Evolutionary conservation across 352 stramenopile species (phyloP).

Genomic region (Saprolegnia diclina): DNA sequence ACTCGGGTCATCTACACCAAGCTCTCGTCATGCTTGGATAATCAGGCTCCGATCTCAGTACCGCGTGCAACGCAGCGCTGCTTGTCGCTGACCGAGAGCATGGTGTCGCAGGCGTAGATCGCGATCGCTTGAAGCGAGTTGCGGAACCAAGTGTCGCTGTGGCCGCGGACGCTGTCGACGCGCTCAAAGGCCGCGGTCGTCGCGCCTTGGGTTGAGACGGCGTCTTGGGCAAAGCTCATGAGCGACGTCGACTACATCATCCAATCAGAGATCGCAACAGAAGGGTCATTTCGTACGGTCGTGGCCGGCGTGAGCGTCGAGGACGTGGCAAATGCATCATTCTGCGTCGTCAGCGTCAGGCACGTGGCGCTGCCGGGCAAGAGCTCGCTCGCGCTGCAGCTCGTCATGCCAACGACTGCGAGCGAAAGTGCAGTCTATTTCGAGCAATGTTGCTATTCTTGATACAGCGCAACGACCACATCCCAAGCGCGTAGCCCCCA

Average conservation of each 20-base stretch:
- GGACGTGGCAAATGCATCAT: neutral
- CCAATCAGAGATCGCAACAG: neutral
- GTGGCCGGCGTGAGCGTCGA: neutral
- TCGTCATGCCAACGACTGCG: neutral
- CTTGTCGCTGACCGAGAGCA: constrained; percentile 15
- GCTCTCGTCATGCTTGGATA: neutral
- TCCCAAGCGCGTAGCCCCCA: neutral
- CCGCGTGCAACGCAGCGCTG: constrained; percentile 5
- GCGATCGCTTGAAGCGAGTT: constrained; percentile 12
- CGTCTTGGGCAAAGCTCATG: neutral
- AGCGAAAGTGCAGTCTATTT: neutral
- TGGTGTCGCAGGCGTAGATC: constrained; percentile 10
- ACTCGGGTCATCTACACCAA: neutral
- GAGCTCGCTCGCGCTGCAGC: neutral
- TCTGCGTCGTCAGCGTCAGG: neutral
- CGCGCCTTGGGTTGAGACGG: neutral
- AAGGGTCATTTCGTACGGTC: neutral
- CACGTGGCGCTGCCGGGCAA: neutral
- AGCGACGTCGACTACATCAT: neutral
- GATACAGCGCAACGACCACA: neutral
- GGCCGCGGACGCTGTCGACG: constrained; percentile 15
- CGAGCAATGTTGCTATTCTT: neutral
- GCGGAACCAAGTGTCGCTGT: constrained; percentile 11
- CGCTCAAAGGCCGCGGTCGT: neutral
- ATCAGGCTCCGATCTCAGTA: no score